phyloP scores from a whole-genome alignment of 2,329 filamentous ascomycete species.

The Rachicladosporium sp. region DNA sequence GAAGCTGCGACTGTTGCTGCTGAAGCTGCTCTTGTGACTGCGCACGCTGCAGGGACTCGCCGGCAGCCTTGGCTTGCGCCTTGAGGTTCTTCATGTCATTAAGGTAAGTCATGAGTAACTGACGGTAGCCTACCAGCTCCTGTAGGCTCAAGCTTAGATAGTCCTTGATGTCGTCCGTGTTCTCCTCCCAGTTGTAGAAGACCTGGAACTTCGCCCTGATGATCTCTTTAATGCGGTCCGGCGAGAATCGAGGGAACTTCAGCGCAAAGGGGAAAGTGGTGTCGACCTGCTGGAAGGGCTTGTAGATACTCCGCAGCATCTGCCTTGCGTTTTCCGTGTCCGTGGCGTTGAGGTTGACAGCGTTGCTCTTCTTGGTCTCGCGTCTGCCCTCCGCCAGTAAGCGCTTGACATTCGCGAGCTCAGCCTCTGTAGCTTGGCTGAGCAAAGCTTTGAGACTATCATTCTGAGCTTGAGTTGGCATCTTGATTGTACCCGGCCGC shows the following conservation, averaged over 20 bases:
- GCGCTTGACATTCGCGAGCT: slow-evolving; percentile 1
- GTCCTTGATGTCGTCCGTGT: slow-evolving; percentile 15
- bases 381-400: slow-evolving; percentile 12
- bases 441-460: too few species aligned
- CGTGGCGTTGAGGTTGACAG: slow-evolving; percentile 12
- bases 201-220: slow-evolving; percentile 17
- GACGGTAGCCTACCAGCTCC: slow-evolving; percentile 11
- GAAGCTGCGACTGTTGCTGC: slow-evolving; percentile 6
- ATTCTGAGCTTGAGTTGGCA: too few species aligned
- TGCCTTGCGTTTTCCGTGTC: slow-evolving; percentile 10
- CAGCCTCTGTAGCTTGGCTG: not conserved
- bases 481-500: too few species aligned
- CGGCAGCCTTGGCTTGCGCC: slow-evolving; percentile 10
- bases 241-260: slow-evolving; percentile 9
- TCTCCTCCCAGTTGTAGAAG: slow-evolving; percentile 15
- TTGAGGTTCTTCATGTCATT: slow-evolving; percentile 12
- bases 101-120: slow-evolving; percentile 15
- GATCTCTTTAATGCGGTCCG: slow-evolving; percentile 13
- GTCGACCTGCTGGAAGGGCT: slow-evolving; percentile 13
- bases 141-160: slow-evolving; percentile 16
- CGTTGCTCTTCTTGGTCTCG: slow-evolving; percentile 16
- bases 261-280: slow-evolving; percentile 13
- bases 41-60: slow-evolving; percentile 7
- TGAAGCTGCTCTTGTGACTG: slow-evolving; percentile 6
- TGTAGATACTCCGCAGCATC: slow-evolving; percentile 16